Base-by-base conservation (phyloP, 495 filamentous ascomycete species). In the Astrocystis sublimbata region DNA sequence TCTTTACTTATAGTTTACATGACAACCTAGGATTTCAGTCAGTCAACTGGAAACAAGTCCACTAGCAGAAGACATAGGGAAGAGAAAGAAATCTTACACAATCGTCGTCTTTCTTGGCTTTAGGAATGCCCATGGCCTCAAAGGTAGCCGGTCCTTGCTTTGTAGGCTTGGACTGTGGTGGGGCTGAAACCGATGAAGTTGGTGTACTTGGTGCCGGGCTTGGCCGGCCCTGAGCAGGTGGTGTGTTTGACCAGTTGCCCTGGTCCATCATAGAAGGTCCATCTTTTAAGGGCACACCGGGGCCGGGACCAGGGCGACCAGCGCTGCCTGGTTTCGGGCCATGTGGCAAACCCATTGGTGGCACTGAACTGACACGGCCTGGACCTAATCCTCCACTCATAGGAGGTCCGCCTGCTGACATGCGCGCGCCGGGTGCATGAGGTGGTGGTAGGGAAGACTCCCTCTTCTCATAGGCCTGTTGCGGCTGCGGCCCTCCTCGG, bases 121-220 rank as follows among this genome's bases (percentile, higher is more conserved):
- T 81, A 13, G 91, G 90, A 65, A 98, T 92, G 55, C 93, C 93
- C 94, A 98, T 98, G 70, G 93, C 92, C 70, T 97, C 93, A 71
- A 98, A 98, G 3, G 94, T 98, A 73, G 96, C 91, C 4, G 94
- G 94, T 9, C 96, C 94, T 71, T 91, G 90, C 49, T 87, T 85
- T 19, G 87, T 83, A 26, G 81, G 82, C 55, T 80, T 82, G 40
- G 70, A n/a, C n/a, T n/a, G n/a, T n/a, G n/a, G 69, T 13, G 76
- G 73, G 15, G 74, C 73, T 28, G 76, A 67, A 38, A 72, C 65
- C 9, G 64, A 46, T 0, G 68, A 65, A n/a, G 45, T 45, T 1
- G 63, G 63, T 1, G 72, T 73, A 23, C 59, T 60, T 17, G 66
- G 46, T 24, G 52, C 53, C 4, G 77, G 66, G 30, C 73, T 71